Percentiles rank a stretch among this genome's conserved stretches.
Conservation (phyloP, 2,329 filamentous ascomycete genomes). For the Fusarium chaquense region DNA sequence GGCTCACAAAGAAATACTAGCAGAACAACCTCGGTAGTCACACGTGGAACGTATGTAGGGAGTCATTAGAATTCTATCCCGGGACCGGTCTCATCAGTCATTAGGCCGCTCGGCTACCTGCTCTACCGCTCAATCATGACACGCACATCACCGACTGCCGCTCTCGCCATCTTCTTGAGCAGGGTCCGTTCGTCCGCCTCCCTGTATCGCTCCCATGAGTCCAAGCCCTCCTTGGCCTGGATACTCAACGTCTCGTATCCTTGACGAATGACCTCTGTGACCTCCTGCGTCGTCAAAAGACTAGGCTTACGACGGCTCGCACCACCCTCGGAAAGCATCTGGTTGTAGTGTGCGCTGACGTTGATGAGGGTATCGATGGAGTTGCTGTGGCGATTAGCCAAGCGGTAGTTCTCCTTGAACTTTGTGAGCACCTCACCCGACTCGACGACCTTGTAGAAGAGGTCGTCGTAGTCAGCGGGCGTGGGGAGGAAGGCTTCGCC, state of each 20-base stretch:
- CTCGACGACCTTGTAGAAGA: slow-evolving; percentile 99
- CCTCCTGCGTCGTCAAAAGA: slow-evolving; percentile 83
- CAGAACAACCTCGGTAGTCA: background rate
- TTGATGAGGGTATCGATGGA: slow-evolving; percentile 88
- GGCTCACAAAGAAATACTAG: too few species aligned
- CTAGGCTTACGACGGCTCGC: slow-evolving; percentile 63
- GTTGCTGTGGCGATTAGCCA: slow-evolving; percentile 69
- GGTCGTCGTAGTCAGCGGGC: slow-evolving; percentile 88
- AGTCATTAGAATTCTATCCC: background rate
- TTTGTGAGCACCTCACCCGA: slow-evolving; percentile 84
- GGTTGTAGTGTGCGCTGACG: slow-evolving; percentile 87
- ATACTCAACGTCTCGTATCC: slow-evolving; percentile 96
- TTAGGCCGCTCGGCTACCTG: slow-evolving; percentile 13
- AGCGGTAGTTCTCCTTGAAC: slow-evolving; percentile 81
- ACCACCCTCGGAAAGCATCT: slow-evolving; percentile 73
- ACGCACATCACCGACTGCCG: slow-evolving; percentile 74
- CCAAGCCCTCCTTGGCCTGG: slow-evolving; percentile 86
- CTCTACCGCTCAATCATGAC: slow-evolving; percentile 59
- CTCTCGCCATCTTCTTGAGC: slow-evolving; percentile 87
- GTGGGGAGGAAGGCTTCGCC: slow-evolving; percentile 93
- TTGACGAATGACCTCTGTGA: slow-evolving; percentile 92
- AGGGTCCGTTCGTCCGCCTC: slow-evolving; percentile 87
- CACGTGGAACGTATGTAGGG: background rate
- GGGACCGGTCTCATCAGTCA: background rate
- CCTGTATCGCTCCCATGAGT: slow-evolving; percentile 86